Conservation (phyloP, 768 basidiomycete species). For the Mycena maculata region DNA sequence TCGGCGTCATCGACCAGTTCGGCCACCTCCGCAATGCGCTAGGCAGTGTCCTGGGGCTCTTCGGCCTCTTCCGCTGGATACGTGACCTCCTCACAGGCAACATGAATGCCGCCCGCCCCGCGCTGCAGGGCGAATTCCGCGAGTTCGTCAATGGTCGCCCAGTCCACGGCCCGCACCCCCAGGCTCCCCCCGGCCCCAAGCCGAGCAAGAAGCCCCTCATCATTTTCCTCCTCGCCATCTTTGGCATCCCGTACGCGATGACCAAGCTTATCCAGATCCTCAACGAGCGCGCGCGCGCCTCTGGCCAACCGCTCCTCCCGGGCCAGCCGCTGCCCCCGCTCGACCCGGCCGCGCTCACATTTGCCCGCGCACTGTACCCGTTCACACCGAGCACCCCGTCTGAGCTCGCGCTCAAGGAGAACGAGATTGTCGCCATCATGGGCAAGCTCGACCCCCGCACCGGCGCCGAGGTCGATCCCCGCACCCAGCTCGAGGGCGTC, state of each 20-base stretch:
- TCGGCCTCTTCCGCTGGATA: conserved; percentile 91
- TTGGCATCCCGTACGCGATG: conserved; percentile 96
- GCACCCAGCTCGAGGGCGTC: conserved; percentile 66
- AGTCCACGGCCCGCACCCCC: conserved; percentile 54
- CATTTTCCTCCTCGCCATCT: conserved; percentile 91
- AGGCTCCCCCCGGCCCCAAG: conserved; percentile 59
- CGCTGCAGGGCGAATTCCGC: conserved; percentile 74
- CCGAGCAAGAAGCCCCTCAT: conserved; percentile 91
- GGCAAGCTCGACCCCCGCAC: conserved; percentile 80
- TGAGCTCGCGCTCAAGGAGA: conserved; percentile 85
- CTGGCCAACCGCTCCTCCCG: conserved; percentile 50
- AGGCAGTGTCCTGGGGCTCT: conserved; percentile 92
- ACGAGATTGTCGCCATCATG: conserved; percentile 94
- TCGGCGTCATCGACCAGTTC: conserved; percentile 96
- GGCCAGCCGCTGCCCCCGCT: conserved; percentile 64
- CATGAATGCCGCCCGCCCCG: conserved; percentile 37
- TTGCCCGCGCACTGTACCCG: conserved; percentile 84
- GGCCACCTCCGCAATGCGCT: conserved; percentile 91
- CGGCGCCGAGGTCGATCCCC: conserved; percentile 74
- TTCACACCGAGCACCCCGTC: conserved; percentile 80
- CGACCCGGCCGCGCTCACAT: conserved; percentile 84
- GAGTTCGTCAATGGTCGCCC: conserved; percentile 79
- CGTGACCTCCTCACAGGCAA: conserved; percentile 67
- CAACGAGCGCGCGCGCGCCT: conserved; percentile 69
- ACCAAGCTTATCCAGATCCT: conserved; percentile 86